A percentile compares a stretch with the other conserved stretches of the same genome.
Conservation (phyloP, 2,329 filamentous ascomycete species). For the Arthrinium puccinioides region DNA sequence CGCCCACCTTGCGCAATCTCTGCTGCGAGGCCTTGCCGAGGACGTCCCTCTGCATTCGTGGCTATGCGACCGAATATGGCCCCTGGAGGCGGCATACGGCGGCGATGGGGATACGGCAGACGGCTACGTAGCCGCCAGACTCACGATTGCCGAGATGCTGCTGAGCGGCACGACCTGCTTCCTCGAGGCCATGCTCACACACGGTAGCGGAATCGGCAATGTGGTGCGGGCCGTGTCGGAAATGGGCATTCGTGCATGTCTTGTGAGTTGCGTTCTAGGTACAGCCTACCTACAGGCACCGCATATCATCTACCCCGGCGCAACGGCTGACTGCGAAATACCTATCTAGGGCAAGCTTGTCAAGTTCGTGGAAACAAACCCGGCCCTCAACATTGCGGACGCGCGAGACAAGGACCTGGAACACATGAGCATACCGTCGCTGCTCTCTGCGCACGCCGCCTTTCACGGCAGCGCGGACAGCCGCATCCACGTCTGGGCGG, state of each 20-base stretch:
- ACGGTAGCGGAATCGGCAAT: constrained; percentile 16
- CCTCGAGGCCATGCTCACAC: constrained; percentile 40
- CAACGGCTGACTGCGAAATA: neutral
- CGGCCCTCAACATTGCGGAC: constrained; percentile 23
- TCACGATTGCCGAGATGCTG: constrained; percentile 44
- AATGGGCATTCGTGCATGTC: constrained; percentile 13
- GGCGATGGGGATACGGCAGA: constrained; percentile 25
- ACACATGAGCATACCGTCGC: constrained; percentile 24
- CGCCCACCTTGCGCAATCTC: constrained; percentile 40
- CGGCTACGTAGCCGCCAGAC: constrained; percentile 37
- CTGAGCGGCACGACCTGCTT: constrained; percentile 43
- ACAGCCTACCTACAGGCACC: neutral
- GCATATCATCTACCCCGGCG: neutral
- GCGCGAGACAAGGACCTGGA: constrained; percentile 26
- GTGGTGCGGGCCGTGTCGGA: constrained; percentile 10
- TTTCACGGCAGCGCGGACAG: constrained; percentile 26
- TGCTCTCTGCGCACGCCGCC: constrained; percentile 21
- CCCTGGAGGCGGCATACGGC: constrained; percentile 17
- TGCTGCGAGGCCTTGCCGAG: constrained; percentile 40
- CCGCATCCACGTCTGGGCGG: constrained; percentile 39
- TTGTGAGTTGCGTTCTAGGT: constrained; percentile 7
- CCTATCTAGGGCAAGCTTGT: constrained; percentile 23
- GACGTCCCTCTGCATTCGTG: constrained; percentile 41
- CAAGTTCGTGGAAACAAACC: constrained; percentile 26
- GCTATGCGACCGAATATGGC: constrained; percentile 44